Base-by-base conservation (phyloP, 2,329 filamentous ascomycete genomes). In the Rhinocladiella mackenziei region DNA sequence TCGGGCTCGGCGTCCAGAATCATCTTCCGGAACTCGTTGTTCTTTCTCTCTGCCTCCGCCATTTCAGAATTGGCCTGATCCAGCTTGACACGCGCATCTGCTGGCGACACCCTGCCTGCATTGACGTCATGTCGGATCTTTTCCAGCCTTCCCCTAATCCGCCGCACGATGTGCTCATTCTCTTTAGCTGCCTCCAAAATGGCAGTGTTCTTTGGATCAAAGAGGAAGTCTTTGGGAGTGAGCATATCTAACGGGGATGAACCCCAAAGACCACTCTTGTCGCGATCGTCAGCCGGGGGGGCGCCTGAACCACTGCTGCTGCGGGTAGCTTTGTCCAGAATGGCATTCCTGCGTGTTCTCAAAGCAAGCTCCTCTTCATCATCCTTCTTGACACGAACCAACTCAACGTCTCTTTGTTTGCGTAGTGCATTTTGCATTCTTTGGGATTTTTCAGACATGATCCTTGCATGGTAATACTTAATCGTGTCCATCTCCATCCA, bases 401-500 rank as follows among this genome's bases (percentile, higher is more conserved):
- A 34, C 42, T 57, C 53, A n/a, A 53, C 44, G 30, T 57, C 51
- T 34, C 55, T 48, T 33, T 57, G 55, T 42, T 57, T 57, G n/a
- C 53, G 45, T n/a, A 57, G 32, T 5, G 55, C 53, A 26, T 50
- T 50, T 37, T 53, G 52, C 50, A 54, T 56, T 32, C 55, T 45
- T 20, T 37, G 34, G 10, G 55, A 52, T 33, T 47, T 53, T 19
- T 54, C 53, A 5, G 50, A 44, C 30, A 42, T 39, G 32, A 57
- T 54, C 28, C 55, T 43, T 9, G 42, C 42, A 29, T 51, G 50
- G 30, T 57, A 57, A 25, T 56, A 51, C 38, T 53, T 57, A 26
- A 57, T 48, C 15, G 55, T 57, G 43, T 57, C 53, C 37, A 56
- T 46, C 45, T 57, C 53, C 41, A 53, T 40, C 46, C 47, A 57